A percentile compares a stretch with the other conserved stretches of the same genome.
phyloP scores from a whole-genome alignment of 202 grass and related monocot genomes.

The Schoenoplectus triqueter region DNA sequence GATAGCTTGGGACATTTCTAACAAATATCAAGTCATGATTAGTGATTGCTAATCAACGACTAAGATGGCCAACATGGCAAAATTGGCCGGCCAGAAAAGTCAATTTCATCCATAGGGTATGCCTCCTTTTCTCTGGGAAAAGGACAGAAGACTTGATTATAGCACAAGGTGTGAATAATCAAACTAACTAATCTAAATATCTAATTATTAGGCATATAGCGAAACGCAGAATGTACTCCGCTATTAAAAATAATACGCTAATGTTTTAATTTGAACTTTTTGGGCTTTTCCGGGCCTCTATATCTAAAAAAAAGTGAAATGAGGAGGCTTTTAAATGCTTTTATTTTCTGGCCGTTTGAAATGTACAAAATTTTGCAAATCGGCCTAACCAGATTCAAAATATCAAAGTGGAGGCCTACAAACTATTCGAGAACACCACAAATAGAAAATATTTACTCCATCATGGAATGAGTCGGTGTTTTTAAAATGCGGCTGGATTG shows the following conservation, averaged over 20 bases:
- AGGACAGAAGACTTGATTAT: background rate
- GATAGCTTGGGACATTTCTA: background rate
- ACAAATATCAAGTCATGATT: slow-evolving; percentile 28
- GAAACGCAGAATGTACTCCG: no score
- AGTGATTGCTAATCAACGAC: slow-evolving; percentile 19
- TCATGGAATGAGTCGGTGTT: no score
- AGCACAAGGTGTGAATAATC: background rate
- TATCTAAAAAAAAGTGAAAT: background rate
- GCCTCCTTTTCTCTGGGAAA: background rate
- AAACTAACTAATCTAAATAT: background rate
- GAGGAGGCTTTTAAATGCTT: background rate
- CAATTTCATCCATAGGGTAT: background rate
- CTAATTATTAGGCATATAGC: no score
- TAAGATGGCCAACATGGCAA: slow-evolving; percentile 13
- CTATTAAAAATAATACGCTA: background rate
- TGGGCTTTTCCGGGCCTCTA: background rate
- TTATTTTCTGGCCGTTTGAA: no score
- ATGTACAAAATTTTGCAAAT: no score
- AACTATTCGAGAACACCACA: no score
- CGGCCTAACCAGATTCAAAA: no score
- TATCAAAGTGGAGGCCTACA: no score
- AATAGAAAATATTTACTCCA: no score
- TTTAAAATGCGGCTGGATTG: no score
- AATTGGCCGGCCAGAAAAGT: slow-evolving; percentile 20
- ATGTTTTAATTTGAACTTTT: background rate